phyloP scores from a whole-genome alignment of 495 filamentous ascomycete species.

The Podospora australis region DNA sequence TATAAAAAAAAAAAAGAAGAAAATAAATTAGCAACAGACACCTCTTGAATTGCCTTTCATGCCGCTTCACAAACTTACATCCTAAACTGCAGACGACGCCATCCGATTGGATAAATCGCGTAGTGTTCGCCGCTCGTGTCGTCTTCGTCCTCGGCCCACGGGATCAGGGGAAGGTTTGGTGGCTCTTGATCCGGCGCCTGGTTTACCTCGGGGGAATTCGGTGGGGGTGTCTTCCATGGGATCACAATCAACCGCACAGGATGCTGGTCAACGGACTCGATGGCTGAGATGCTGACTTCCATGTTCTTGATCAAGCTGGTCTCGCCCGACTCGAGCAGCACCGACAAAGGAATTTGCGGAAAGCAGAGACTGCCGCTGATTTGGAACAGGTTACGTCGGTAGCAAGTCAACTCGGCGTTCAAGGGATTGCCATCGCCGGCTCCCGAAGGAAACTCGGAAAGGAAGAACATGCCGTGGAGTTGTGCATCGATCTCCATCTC shows the following conservation, averaged over 20 bases:
- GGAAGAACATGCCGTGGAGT: slow-evolving; percentile 93
- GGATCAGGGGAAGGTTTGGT: slow-evolving; percentile 65
- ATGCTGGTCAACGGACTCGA: slow-evolving; percentile 81
- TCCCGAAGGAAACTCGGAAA: slow-evolving; percentile 75
- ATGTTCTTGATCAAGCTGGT: slow-evolving; percentile 72
- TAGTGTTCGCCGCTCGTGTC: slow-evolving; percentile 54
- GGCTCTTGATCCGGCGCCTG: slow-evolving; percentile 50
- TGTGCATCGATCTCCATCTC: slow-evolving; percentile 66
- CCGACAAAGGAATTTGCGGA: slow-evolving; percentile 66
- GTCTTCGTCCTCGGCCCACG: slow-evolving; percentile 67
- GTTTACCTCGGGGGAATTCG: slow-evolving; percentile 56
- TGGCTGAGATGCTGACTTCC: slow-evolving; percentile 81
- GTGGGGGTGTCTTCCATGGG: slow-evolving; percentile 88
- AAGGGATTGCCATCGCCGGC: slow-evolving; percentile 56
- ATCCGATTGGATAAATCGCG: slow-evolving; percentile 82
- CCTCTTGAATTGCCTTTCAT: not conserved
- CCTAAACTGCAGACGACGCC: slow-evolving; percentile 84
- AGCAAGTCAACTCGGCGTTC: slow-evolving; percentile 82
- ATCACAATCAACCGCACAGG: slow-evolving; percentile 88
- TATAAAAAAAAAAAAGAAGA: slow-evolving; percentile 11
- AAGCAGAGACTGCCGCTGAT: slow-evolving; percentile 81
- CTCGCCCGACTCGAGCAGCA: slow-evolving; percentile 72
- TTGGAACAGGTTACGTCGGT: slow-evolving; percentile 87
- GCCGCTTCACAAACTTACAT: slow-evolving; percentile 46
- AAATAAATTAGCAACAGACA: not conserved